Evolutionary conservation across 2,329 filamentous ascomycete genomes (phyloP).

Genomic region (Fusarium incarnatum): DNA sequence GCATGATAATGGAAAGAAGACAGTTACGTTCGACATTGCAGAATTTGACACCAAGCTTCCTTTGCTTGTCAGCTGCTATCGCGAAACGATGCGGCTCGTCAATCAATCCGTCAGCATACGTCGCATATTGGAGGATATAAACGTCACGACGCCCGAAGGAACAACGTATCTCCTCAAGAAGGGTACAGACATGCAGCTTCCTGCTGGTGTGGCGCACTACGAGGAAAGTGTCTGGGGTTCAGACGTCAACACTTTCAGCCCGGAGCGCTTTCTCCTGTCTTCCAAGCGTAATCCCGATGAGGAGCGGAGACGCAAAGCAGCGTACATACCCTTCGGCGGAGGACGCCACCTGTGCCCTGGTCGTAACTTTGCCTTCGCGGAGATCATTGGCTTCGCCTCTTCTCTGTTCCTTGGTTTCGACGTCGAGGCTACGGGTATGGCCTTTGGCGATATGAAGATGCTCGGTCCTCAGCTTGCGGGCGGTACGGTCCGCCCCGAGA

Average conservation of each 20-base stretch:
- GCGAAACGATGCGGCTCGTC: conserved; percentile 58
- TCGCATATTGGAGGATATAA: conserved; percentile 56
- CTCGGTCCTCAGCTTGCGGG: conserved; percentile 29
- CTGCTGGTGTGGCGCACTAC: conserved; percentile 43
- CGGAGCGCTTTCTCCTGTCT: conserved; percentile 40
- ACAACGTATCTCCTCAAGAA: conserved; percentile 48
- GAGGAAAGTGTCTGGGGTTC: conserved; percentile 41
- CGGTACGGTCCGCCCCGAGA: conserved; percentile 34
- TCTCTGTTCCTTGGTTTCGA: conserved; percentile 50
- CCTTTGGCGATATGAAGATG: conserved; percentile 36
- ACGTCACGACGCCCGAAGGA: conserved; percentile 46
- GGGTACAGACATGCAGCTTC: conserved; percentile 47
- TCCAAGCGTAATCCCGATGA: conserved; percentile 4
- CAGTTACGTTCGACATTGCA: conserved; percentile 51
- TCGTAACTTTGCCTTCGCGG: conserved; percentile 50
- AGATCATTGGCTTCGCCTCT: conserved; percentile 49
- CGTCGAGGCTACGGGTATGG: conserved; percentile 35
- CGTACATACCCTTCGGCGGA: conserved; percentile 50
- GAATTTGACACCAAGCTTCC: conserved; percentile 55
- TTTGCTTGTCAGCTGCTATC: conserved; percentile 58
- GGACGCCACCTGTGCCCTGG: conserved; percentile 52
- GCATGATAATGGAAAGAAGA: neutral
- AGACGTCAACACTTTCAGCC: conserved; percentile 37
- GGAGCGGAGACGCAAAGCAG: conserved; percentile 37
- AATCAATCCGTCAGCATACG: conserved; percentile 55